phyloP scores from a whole-genome alignment of 1,284 basidiomycete species.

The Jaminaea rosea region DNA sequence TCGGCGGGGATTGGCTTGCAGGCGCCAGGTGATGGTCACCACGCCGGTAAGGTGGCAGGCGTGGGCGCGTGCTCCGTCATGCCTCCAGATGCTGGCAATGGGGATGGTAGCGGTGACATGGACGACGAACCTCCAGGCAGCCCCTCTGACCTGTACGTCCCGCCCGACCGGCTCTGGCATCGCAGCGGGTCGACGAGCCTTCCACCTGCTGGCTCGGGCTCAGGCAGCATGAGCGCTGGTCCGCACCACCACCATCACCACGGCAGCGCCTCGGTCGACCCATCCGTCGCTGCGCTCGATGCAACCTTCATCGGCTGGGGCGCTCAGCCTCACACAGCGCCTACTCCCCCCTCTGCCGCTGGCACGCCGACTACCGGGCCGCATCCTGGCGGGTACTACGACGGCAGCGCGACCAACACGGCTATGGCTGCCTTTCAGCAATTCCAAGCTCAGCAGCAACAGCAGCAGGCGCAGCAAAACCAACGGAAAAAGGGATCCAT shows the following conservation, averaged over 20 bases:
- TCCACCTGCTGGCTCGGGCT: not conserved
- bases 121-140: not conserved
- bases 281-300: not conserved
- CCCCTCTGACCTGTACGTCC: not conserved
- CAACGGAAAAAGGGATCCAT: no score
- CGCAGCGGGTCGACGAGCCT: not conserved
- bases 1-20: no score
- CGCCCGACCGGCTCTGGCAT: not conserved
- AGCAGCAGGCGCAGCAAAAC: not conserved
- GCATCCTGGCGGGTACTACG: no score
- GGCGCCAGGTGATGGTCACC: no score
- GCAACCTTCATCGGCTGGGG: not conserved
- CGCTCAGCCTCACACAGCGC: no score
- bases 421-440: conserved; percentile 1
- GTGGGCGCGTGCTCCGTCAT: no score
- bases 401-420: not conserved
- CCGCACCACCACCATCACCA: no score
- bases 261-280: not conserved
- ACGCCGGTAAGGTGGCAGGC: no score
- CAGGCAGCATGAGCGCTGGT: no score
- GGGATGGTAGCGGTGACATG: not conserved
- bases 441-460: not conserved
- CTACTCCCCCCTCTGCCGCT: no score
- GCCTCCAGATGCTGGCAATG: no score
- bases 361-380: no score